Conservation (phyloP, 202 grass and related monocot species). For the Zoysia matrella region DNA sequence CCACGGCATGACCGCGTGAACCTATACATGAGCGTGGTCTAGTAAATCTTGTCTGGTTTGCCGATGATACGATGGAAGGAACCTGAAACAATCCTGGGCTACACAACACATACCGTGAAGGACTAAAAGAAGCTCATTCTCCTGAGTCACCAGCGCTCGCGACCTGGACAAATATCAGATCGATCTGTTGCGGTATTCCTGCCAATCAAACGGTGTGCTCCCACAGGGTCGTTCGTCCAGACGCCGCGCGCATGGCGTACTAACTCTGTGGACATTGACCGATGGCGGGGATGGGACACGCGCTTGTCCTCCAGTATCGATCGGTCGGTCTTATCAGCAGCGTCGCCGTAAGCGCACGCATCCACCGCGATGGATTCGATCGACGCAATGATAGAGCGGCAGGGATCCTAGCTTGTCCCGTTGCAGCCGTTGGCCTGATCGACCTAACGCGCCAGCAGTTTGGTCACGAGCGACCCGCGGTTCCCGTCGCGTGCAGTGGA, state of each 20-base stretch:
- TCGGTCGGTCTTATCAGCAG: conserved; percentile 33
- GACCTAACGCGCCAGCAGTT: neutral
- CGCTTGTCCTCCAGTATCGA: neutral
- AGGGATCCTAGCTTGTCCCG: neutral
- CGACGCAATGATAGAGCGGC: neutral
- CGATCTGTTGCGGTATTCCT: neutral
- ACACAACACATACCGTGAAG: neutral
- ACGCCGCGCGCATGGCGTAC: neutral
- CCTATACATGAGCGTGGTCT: neutral
- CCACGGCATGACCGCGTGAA: conserved; percentile 18
- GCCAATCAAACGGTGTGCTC: neutral
- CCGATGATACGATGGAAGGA: neutral
- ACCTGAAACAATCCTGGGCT: neutral
- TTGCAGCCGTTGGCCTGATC: conserved; percentile 9
- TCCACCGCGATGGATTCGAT: neutral
- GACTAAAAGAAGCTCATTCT: neutral
- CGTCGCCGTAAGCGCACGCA: neutral
- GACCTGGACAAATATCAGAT: neutral
- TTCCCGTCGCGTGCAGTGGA: neutral
- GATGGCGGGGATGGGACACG: conserved; percentile 22
- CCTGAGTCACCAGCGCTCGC: neutral
- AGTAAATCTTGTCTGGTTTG: neutral
- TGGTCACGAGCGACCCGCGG: neutral
- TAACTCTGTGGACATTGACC: conserved; percentile 34
- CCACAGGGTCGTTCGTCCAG: neutral